A percentile compares a stretch with the other conserved stretches of the same genome.
phyloP scores from a whole-genome alignment of 257 asterid genomes.

The Ilex aquifolium region DNA sequence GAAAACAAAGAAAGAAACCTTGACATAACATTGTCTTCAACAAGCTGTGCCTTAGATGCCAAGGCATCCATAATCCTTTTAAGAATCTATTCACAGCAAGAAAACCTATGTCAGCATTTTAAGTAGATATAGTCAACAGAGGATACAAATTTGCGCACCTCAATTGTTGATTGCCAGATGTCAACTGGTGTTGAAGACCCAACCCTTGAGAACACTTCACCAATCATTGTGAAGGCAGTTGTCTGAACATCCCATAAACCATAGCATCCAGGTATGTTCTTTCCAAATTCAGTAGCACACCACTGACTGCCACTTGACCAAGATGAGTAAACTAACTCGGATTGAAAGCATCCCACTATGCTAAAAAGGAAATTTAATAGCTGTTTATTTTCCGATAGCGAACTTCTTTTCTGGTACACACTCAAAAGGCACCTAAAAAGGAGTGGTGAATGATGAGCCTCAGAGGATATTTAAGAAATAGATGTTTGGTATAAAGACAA shows the following conservation, averaged over 20 bases:
- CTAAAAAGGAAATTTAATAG: slow-evolving; percentile 57
- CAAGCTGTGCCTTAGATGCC: slow-evolving; percentile 47
- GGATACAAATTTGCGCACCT: slow-evolving; percentile 40
- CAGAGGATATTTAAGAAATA: neutral
- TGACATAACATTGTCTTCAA: slow-evolving; percentile 53
- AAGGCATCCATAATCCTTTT: slow-evolving; percentile 65
- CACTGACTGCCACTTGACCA: slow-evolving; percentile 27
- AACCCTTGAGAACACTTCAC: slow-evolving; percentile 62
- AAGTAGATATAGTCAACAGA: slow-evolving; percentile 14
- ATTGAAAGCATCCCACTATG: slow-evolving; percentile 48
- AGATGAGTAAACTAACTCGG: slow-evolving; percentile 30
- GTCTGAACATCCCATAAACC: slow-evolving; percentile 46
- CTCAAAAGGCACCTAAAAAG: slow-evolving; percentile 54
- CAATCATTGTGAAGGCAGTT: slow-evolving; percentile 57
- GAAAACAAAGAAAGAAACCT: slow-evolving; percentile 34
- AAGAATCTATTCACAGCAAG: slow-evolving; percentile 46
- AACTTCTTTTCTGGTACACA: slow-evolving; percentile 41
- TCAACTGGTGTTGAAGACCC: slow-evolving; percentile 60
- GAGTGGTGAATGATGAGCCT: slow-evolving; percentile 9
- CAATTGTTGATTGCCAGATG: slow-evolving; percentile 69
- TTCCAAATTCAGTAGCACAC: neutral
- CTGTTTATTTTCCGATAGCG: slow-evolving; percentile 45
- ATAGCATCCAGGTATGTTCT: slow-evolving; percentile 21
- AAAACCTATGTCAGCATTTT: slow-evolving; percentile 24
- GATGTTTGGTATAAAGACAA: neutral